Base-by-base conservation (phyloP, 768 basidiomycete genomes). In the Hypsizygus marmoreus region DNA sequence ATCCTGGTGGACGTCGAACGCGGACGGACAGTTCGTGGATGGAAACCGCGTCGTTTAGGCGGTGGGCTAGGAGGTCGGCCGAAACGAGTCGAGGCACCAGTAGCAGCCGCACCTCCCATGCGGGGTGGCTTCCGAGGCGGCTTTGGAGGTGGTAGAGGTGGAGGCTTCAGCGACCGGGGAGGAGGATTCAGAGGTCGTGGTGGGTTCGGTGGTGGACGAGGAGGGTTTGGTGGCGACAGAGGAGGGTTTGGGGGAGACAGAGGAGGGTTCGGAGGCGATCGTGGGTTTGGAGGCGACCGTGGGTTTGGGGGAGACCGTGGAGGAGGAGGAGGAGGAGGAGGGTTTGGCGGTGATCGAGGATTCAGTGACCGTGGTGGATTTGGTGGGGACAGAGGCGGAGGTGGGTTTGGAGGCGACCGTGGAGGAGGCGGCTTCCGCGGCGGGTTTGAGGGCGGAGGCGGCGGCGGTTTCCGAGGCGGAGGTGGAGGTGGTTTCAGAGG, bases 51-150 rank as follows among this genome's bases (percentile, higher is more conserved):
- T 38, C 84, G 95, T 41, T 74, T 98, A 0, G 97, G 95, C 14
- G 97, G 97, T n/a, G 97, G 97, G 4, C 78, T 98, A n/a, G 97
- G 97, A n/a, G 97, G 97, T 20, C 80, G 95, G 48, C 93, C 95
- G 14, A 98, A 98, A 64, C 84, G 83, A 4, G 81, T 80, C 1
- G 80, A 79, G 45, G 66, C 68, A n/a, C n/a, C n/a, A n/a, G n/a
- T n/a, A 8, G 51, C 63, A 7, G 55, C 63, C 4, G 55, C 66
- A 10, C 61, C 70, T 26, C 60, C 74, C 3, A 44, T 66, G 20
- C 60, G 70, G 46, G 70, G 74, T 12, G 70, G 73, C 0, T 68
- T 72, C 40, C 67, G 75, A 31, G 80, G 79, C n/a, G 76, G 74
- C 13, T 69, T 64, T 12, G 57, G 64, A 13, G 62, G 68, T 39